These are phyloP conservation scores for Lolium rigidum DNA, from an alignment of 176 grass and related monocot genomes.

Conservation along the genomic window DNA sequence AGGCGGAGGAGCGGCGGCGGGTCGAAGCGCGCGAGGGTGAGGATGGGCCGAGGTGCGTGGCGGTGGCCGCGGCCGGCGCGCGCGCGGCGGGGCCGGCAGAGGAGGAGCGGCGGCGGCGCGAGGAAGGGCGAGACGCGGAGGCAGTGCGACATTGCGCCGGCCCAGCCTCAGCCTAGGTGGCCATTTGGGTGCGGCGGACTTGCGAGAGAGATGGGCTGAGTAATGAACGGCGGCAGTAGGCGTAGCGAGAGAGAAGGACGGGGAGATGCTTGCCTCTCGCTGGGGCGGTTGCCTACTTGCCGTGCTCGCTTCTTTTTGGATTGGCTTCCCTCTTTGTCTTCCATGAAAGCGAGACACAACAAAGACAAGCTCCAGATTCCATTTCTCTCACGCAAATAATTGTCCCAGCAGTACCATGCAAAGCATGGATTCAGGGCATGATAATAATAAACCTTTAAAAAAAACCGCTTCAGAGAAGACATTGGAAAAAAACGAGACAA, in stretches of 20 bases:
- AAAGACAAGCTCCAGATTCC: background rate
- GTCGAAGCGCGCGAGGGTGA: constrained; percentile 51
- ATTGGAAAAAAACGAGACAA: background rate
- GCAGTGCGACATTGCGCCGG: constrained; percentile 65
- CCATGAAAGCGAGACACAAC: background rate
- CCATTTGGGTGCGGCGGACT: constrained; percentile 62
- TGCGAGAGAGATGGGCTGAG: background rate
- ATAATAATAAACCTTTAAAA: background rate
- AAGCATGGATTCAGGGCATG: background rate
- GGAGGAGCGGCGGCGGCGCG: constrained; percentile 50
- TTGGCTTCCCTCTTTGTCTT: background rate
- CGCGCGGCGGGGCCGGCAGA: constrained; percentile 33
- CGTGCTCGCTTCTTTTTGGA: constrained; percentile 21
- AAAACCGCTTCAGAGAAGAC: background rate
- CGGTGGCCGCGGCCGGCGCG: background rate
- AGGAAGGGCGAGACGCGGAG: constrained; percentile 53
- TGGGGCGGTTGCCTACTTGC: constrained; percentile 32
- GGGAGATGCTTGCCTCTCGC: constrained; percentile 53
- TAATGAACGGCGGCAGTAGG: background rate
- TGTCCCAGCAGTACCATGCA: background rate
- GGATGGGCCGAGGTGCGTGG: constrained; percentile 25
- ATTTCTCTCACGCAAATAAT: background rate
- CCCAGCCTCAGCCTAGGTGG: constrained; percentile 38
- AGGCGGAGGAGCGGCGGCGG: constrained; percentile 35
- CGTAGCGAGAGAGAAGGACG: background rate